Conservation (phyloP, 805 yeast genomes). For the Saturnispora besseyi region DNA sequence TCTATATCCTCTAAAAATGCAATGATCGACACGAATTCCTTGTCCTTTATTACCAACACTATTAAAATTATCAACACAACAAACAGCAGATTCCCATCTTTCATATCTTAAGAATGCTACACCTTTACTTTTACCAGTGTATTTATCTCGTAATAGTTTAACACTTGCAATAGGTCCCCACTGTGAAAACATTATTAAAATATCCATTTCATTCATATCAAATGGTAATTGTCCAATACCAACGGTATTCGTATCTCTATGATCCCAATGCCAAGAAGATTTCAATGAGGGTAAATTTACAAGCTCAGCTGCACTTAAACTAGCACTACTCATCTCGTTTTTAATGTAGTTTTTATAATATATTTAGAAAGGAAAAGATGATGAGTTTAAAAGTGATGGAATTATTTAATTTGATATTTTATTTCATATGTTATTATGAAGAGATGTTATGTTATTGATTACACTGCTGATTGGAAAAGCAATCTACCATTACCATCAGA, state of each 20-base stretch:
- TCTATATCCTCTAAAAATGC: slow-evolving; percentile 2
- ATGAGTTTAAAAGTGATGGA: no score
- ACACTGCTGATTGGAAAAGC: background rate
- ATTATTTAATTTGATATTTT: background rate
- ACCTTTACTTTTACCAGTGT: slow-evolving; percentile 59
- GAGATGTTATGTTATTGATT: slow-evolving; percentile 1
- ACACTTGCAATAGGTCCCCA: slow-evolving; percentile 80
- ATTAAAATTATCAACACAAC: slow-evolving; percentile 85
- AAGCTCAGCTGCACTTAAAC: slow-evolving; percentile 2
- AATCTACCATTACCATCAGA: background rate
- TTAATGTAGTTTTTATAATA: background rate
- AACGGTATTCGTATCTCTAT: slow-evolving; percentile 63
- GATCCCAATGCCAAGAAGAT: slow-evolving; percentile 90
- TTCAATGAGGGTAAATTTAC: slow-evolving; percentile 19
- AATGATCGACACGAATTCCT: slow-evolving; percentile 2
- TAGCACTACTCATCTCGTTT: background rate
- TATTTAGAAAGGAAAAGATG: no score
- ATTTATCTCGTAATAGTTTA: slow-evolving; percentile 56
- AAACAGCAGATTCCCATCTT: slow-evolving; percentile 66
- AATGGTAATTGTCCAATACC: slow-evolving; percentile 66
- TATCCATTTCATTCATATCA: slow-evolving; percentile 64
- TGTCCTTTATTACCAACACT: slow-evolving; percentile 31
- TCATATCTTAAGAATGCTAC: slow-evolving; percentile 79
- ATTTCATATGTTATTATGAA: background rate
- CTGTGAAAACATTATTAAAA: slow-evolving; percentile 74